Evolutionary conservation across 805 yeast genomes (phyloP).

Genomic region (Maudiozyma pseudohumilis): DNA sequence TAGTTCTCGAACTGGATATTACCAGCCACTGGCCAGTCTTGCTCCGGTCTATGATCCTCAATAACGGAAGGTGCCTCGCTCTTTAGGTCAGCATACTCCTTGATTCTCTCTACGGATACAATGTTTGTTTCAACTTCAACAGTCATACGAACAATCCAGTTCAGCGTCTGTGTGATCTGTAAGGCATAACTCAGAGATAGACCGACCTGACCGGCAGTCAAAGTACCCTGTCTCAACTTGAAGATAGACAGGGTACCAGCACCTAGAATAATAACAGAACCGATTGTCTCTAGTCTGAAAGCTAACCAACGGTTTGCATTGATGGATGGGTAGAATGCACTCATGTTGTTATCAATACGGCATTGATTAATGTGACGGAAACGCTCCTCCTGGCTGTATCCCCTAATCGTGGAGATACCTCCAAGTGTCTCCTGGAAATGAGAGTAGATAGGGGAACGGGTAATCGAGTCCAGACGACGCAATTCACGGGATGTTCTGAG

Average conservation of each 20-base stretch:
- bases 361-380: conserved; percentile 55
- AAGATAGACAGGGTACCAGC: conserved; percentile 76
- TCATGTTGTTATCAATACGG: conserved; percentile 76
- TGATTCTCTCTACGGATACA: conserved; percentile 90
- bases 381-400: conserved; percentile 56
- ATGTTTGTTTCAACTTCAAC: conserved; percentile 97
- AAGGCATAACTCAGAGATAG: conserved; percentile 86
- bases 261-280: conserved; percentile 77
- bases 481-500: conserved; percentile 71
- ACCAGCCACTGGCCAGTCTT: conserved; percentile 67
- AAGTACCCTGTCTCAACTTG: conserved; percentile 53
- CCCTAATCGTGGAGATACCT: conserved; percentile 69
- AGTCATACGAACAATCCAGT: conserved; percentile 98
- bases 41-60: conserved; percentile 56
- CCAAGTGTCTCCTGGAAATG: conserved; percentile 75
- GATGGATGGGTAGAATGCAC: conserved; percentile 85
- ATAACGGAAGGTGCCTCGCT: conserved; percentile 79
- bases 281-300: conserved; percentile 83
- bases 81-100: conserved; percentile 70
- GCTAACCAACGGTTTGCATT: conserved; percentile 97
- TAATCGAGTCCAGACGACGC: conserved; percentile 71
- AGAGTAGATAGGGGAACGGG: conserved; percentile 72
- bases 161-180: conserved; percentile 84
- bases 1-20: conserved; percentile 57
- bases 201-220: conserved; percentile 90